Evolutionary conservation across 2,329 filamentous ascomycete genomes (phyloP).

Genomic region (Penicillium occitanis): DNA sequence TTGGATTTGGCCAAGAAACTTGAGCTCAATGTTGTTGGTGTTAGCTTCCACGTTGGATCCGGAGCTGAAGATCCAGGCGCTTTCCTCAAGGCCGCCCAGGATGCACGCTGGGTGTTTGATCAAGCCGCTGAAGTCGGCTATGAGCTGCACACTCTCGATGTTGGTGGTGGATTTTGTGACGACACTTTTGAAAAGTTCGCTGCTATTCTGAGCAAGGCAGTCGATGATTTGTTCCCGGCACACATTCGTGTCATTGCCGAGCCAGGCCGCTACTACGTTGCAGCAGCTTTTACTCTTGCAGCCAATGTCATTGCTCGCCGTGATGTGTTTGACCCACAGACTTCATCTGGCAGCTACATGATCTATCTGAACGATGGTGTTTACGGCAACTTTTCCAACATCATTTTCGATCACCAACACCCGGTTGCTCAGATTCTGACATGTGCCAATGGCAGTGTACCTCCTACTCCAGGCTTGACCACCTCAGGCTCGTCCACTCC

Average conservation of each 20-base stretch:
- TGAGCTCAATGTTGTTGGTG: slow-evolving; percentile 85
- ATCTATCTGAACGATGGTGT: slow-evolving; percentile 96
- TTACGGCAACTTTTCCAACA: slow-evolving; percentile 98
- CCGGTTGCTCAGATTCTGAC: slow-evolving; percentile 80
- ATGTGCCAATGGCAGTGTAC: slow-evolving; percentile 49
- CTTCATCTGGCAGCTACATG: slow-evolving; percentile 70
- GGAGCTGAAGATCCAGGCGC: slow-evolving; percentile 91
- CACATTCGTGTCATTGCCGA: slow-evolving; percentile 87
- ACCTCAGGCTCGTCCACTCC: slow-evolving; percentile 20
- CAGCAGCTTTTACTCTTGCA: slow-evolving; percentile 88
- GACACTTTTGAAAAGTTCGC: slow-evolving; percentile 94
- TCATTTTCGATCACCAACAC: slow-evolving; percentile 98
- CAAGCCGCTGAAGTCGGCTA: slow-evolving; percentile 76
- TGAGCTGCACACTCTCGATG: slow-evolving; percentile 81
- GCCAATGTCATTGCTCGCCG: slow-evolving; percentile 95
- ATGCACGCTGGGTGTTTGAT: slow-evolving; percentile 86
- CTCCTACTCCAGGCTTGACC: slow-evolving; percentile 8
- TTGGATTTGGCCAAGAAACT: slow-evolving; percentile 77
- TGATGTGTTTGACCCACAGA: slow-evolving; percentile 70
- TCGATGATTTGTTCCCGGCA: slow-evolving; percentile 86
- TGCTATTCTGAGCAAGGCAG: slow-evolving; percentile 69
- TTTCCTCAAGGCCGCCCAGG: slow-evolving; percentile 85
- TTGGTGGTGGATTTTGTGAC: slow-evolving; percentile 88
- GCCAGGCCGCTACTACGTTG: slow-evolving; percentile 94
- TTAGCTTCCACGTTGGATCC: slow-evolving; percentile 97